A percentile compares a stretch with the other conserved stretches of the same genome.
These are phyloP conservation scores for Heritiera fomes DNA, from an alignment of 345 rosid species.

Conservation along the genomic window DNA sequence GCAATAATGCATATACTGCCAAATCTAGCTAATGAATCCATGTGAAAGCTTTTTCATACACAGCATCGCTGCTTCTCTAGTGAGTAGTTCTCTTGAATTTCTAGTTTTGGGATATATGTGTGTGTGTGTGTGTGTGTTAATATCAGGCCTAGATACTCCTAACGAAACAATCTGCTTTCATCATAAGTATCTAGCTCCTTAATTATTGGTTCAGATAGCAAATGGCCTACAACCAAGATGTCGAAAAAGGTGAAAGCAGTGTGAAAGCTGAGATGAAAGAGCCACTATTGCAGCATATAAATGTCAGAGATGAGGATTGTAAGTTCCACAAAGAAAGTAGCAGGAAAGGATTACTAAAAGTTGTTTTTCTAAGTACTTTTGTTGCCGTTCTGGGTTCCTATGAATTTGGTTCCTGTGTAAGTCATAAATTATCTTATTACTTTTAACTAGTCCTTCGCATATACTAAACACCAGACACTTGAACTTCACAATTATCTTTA, in stretches of 20 bases:
- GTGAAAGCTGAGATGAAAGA: constrained; percentile 30
- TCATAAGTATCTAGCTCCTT: neutral
- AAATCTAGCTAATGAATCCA: neutral
- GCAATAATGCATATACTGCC: neutral
- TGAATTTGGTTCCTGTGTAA: constrained; percentile 74
- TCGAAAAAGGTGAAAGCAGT: constrained; percentile 19
- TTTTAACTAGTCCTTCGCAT: neutral
- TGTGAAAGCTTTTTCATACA: neutral
- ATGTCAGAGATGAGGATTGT: constrained; percentile 26
- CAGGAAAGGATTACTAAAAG: constrained; percentile 46
- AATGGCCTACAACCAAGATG: constrained; percentile 42
- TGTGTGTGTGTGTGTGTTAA: too few species aligned
- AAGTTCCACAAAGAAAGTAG: constrained; percentile 14
- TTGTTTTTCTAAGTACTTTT: constrained; percentile 70
- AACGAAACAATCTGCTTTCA: neutral
- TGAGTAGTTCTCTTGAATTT: neutral
- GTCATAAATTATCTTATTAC: constrained; percentile 19
- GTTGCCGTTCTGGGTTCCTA: constrained; percentile 82
- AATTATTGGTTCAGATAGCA: neutral
- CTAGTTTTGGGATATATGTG: neutral
- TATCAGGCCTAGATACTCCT: neutral
- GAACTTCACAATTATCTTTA: neutral
- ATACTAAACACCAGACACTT: neutral
- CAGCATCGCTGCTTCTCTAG: neutral
- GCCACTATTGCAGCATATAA: constrained; percentile 31